Evolutionary conservation across 345 rosid species (phyloP).

Genomic region (Ceriops zippeliana): DNA sequence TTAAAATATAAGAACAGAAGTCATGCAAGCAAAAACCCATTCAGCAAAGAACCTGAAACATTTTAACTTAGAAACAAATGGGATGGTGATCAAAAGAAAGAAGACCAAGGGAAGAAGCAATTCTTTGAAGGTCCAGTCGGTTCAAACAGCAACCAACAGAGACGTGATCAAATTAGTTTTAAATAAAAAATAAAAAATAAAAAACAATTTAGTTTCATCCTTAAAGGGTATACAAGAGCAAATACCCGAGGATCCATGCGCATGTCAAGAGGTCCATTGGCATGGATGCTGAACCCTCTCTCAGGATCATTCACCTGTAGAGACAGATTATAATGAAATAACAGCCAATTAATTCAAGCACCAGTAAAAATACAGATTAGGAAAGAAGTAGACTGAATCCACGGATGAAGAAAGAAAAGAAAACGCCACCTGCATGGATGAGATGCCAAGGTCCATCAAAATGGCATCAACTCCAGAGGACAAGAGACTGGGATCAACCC

Average conservation of each 20-base stretch:
- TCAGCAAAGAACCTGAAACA: too few relatives aligned
- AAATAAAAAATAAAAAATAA: too few relatives aligned
- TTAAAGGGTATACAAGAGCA: neutral
- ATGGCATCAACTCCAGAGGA: constrained; percentile 70
- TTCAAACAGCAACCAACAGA: too few relatives aligned
- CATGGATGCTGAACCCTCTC: constrained; percentile 84
- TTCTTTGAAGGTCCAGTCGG: too few relatives aligned
- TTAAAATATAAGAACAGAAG: neutral
- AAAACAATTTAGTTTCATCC: neutral
- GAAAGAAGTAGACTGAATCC: neutral
- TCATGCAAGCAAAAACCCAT: too few relatives aligned
- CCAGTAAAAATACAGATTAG: neutral
- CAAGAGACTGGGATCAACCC: constrained; percentile 40
- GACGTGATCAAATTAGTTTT: too few relatives aligned
- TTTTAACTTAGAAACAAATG: neutral
- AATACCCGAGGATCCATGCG: constrained; percentile 91
- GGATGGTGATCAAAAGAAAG: neutral
- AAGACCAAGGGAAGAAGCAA: neutral
- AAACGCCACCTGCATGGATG: constrained; percentile 85
- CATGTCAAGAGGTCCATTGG: constrained; percentile 94
- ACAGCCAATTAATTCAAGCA: neutral
- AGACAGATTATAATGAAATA: neutral
- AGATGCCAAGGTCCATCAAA: constrained; percentile 94
- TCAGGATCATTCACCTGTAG: constrained; percentile 79
- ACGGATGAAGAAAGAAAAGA: neutral